Base-by-base conservation (phyloP, 1,139 yeast genomes). In the Meyerozyma sp. region DNA sequence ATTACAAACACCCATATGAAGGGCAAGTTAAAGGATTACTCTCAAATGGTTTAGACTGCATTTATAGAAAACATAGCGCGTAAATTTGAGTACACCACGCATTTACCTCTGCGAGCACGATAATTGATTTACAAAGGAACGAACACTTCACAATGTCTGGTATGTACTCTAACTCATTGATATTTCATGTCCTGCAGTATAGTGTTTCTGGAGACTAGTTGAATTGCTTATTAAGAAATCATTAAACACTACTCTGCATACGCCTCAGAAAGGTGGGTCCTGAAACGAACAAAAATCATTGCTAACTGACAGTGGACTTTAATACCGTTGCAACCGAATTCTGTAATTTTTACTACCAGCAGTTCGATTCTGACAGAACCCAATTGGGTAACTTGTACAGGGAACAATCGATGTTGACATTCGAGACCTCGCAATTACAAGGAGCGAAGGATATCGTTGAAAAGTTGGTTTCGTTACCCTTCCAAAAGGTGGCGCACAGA, bases 1-100 rank as follows among this genome's bases (percentile, higher is more conserved):
- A 82, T 93, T 58, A 93, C 99, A 11, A 93, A 93, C 62, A 84
- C 95, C 3, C 99, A 93, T 65, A 85, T 93, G 95, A 84, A 88
- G 62, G 98, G 97, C 47, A 84, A 93, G 34, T 80, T 93, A 62
- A 90, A 88, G 65, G 98, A 93, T 59, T 93, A 90, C 61, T 66
- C 75, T 21, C 75, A 67, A 48, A 52, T 71, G 44, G 73, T 68
- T 29, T 70, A 54, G 46, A 13, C 8, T 14, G 14, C 39, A 16
- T 23, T 21, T 16, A 21, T 30, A 29, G 20, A 23, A 29, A 11
- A 21, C 21, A 20, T 13, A 8, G 11, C 18, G 30, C 10, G 39
- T 36, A 36, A 23, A 36, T 23, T 11, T 36, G 30, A 11, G 39
- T 23, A 11, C 39, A 16, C 21, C 11, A 30, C 14, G 8, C 13